A percentile compares a stretch with the other conserved stretches of the same genome.
Evolutionary conservation across 768 basidiomycete genomes (phyloP).

Genomic region (Mycena olivaceomarginata): DNA sequence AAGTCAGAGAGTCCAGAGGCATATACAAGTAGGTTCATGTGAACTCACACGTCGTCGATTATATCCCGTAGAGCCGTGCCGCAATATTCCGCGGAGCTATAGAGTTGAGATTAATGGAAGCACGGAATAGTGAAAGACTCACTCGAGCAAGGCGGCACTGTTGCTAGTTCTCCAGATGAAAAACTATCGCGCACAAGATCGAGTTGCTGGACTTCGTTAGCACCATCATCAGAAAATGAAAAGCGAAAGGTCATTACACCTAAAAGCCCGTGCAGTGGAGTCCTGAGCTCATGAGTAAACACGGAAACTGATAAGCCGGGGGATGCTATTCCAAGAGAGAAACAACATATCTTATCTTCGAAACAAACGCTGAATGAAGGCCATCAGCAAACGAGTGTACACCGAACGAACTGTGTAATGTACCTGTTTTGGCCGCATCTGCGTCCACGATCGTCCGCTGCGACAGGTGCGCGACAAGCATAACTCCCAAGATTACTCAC

Average conservation of each 20-base stretch:
- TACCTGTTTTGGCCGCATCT: constrained; percentile 38
- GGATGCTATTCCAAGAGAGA: not conserved
- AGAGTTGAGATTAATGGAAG: not conserved
- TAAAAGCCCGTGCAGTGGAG: constrained; percentile 39
- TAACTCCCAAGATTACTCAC: constrained; percentile 32
- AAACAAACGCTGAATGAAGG: constrained; percentile 26
- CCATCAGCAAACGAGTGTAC: not conserved
- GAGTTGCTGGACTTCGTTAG: constrained; percentile 27
- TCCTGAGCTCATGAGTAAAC: constrained; percentile 39
- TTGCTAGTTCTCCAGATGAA: constrained; percentile 5
- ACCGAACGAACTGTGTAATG: not conserved
- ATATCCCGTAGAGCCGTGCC: constrained; percentile 34
- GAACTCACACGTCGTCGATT: constrained; percentile 33
- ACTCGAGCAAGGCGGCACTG: constrained; percentile 33
- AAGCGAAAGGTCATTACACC: constrained; percentile 6
- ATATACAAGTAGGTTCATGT: not conserved
- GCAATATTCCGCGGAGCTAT: constrained; percentile 38
- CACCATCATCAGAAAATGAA: not conserved
- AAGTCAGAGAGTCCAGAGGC: not conserved
- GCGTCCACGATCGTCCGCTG: constrained; percentile 34
- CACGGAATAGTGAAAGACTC: not conserved
- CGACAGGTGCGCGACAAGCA: constrained; percentile 28
- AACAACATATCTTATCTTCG: constrained; percentile 38
- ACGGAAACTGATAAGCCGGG: constrained; percentile 3
- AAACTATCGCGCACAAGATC: constrained; percentile 35